Percentiles rank a stretch among this genome's conserved stretches.
These are phyloP conservation scores for Solanum aculeatissimum DNA, from an alignment of 305 asterid species.

Conservation along the genomic window DNA sequence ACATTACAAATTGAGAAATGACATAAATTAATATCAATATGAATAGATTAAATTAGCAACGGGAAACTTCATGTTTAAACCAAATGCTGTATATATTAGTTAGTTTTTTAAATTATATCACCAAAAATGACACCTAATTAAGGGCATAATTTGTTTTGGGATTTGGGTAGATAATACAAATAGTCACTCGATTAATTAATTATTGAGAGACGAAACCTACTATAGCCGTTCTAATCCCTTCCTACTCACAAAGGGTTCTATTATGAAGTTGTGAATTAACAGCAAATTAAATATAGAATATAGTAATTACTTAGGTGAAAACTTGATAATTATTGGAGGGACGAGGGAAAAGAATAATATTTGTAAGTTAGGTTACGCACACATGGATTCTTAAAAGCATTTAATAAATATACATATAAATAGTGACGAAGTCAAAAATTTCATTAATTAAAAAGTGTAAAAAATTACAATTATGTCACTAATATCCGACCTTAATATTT, in stretches of 20 bases:
- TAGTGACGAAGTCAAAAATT: not conserved
- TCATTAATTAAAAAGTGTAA: not conserved
- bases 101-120: not conserved
- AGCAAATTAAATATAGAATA: not conserved
- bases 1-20: not conserved
- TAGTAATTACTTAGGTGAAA: not conserved
- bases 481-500: too few species aligned
- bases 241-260: not conserved
- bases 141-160: not conserved
- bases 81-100: not conserved
- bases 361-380: not conserved
- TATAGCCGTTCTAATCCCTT: not conserved
- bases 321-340: not conserved
- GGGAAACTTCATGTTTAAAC: not conserved
- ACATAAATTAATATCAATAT: not conserved
- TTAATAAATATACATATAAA: not conserved
- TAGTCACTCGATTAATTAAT: not conserved
- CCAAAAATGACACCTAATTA: not conserved
- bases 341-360: not conserved
- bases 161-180: not conserved
- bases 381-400: not conserved
- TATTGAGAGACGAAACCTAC: not conserved
- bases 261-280: not conserved
- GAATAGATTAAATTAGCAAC: not conserved
- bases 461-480: fast-evolving